phyloP scores from a whole-genome alignment of 202 grass and related monocot species.

The Sporobolus alterniflorus region DNA sequence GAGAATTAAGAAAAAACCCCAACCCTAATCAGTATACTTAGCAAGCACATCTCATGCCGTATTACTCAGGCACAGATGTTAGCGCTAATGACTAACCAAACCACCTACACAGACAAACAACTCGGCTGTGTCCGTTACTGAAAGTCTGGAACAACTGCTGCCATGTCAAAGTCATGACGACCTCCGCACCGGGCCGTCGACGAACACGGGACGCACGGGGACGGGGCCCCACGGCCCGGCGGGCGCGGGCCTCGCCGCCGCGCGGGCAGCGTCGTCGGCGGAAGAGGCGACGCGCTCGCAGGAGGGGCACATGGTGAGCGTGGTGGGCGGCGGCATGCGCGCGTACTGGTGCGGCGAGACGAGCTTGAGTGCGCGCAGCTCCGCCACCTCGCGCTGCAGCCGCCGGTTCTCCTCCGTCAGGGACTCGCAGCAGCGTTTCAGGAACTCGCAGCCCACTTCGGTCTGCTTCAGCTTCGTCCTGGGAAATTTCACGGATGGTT shows the following conservation, averaged over 20 bases:
- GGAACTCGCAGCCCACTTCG: constrained; percentile 88
- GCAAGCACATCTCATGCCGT: neutral
- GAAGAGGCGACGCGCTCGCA: constrained; percentile 63
- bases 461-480: constrained; percentile 99
- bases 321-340: constrained; percentile 81
- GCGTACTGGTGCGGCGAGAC: constrained; percentile 61
- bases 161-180: constrained; percentile 45
- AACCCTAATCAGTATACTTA: constrained; percentile 16
- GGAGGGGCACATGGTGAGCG: constrained; percentile 95
- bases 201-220: constrained; percentile 41
- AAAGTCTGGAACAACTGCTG: neutral
- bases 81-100: neutral
- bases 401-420: constrained; percentile 85
- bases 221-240: constrained; percentile 55
- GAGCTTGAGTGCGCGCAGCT: constrained; percentile 86
- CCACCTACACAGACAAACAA: neutral
- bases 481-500: neutral
- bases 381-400: constrained; percentile 82
- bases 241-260: neutral
- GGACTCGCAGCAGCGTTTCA: constrained; percentile 83
- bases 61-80: neutral
- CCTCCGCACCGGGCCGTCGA: constrained; percentile 47
- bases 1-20: neutral
- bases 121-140: neutral
- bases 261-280: neutral